Evolutionary conservation across 2,329 filamentous ascomycete species (phyloP), one percentile per base, ranked within the genome.

Genomic region (Pestalotiopsis sp.): DNA sequence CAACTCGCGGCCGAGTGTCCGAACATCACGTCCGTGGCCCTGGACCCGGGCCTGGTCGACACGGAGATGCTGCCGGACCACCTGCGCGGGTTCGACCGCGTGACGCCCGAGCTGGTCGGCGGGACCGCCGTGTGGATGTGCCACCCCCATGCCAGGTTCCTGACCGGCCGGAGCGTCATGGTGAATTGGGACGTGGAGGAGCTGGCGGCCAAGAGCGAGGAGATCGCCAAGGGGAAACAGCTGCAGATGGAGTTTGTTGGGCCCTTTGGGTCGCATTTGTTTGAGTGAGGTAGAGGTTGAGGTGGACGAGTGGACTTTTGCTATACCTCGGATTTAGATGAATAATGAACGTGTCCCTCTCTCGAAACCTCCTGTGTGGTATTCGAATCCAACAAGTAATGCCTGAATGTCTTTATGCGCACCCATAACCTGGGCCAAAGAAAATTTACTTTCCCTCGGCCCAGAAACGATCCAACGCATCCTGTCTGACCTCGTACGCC

Each of bases 401-500:
- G 17, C 45, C 1, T 45, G 11, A n/a, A 52, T 52, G 7, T 52
- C 45, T n/a, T n/a, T 6, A 52, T 12, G 45, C 3, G 17, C 45
- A 52, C 17, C 45, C 13, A 17, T 14, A 3, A 13, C 41, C 12
- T 17, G 12, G 41, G 41, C 11, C 45, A n/a, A 7, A 52, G 17
- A 20, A 20, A 23, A 9, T 2, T 1, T 65, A 74, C 14, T 66
- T 70, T 11, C 70, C 68, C 31, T 75, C 73, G 17, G 56, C 71
- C 85, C 84, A 87, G 61, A 81, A 85, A 59, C 78, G 78, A 77
- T 87, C 85, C 70, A 87, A 70, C 65, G 81, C 80, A 67, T 83
- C 80, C 75, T 87, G 85, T 49, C 83, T 78, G 3, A 86, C 81
- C 74, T 86, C 84, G 74, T 81, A 87, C 0, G 83, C 86, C 86